A percentile compares a stretch with the other conserved stretches of the same genome.
Evolutionary conservation across 1,284 basidiomycete genomes (phyloP).

Genomic region (Fomitopsis pinicola): DNA sequence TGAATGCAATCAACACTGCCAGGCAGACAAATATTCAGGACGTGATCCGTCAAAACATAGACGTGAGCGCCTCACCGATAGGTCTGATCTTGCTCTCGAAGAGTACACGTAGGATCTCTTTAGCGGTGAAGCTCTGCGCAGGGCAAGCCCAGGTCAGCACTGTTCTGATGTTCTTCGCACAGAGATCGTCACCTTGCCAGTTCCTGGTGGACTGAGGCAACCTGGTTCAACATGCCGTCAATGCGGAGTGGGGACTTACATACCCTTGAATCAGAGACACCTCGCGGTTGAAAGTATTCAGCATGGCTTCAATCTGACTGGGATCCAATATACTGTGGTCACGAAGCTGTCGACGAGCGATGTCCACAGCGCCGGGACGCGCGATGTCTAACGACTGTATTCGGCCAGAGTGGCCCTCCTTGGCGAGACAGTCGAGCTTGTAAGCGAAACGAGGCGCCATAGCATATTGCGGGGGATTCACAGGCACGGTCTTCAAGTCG

Average conservation of each 20-base stretch:
- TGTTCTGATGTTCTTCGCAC: no score
- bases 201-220: conserved; percentile 60
- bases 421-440: conserved; percentile 27
- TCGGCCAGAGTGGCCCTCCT: conserved; percentile 21
- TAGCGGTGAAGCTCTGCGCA: conserved; percentile 58
- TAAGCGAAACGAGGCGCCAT: conserved; percentile 24
- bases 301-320: conserved; percentile 64
- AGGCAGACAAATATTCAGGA: conserved; percentile 19
- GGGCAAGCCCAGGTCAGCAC: neutral
- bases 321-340: conserved; percentile 50
- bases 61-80: conserved; percentile 9
- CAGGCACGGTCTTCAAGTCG: conserved; percentile 10
- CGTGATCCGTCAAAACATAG: neutral
- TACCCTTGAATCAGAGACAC: conserved; percentile 70
- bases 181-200: conserved; percentile 52
- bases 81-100: conserved; percentile 38
- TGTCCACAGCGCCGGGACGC: conserved; percentile 11
- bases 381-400: conserved; percentile 18
- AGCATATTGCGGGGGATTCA: conserved; percentile 24
- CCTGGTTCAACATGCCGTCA: no score
- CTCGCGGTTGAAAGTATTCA: conserved; percentile 56
- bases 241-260: conserved; percentile 13
- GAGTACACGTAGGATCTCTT: conserved; percentile 62
- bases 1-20: conserved; percentile 69
- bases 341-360: conserved; percentile 43